phyloP scores from a whole-genome alignment of 2,329 filamentous ascomycete genomes.

The Microascus cirrosus region DNA sequence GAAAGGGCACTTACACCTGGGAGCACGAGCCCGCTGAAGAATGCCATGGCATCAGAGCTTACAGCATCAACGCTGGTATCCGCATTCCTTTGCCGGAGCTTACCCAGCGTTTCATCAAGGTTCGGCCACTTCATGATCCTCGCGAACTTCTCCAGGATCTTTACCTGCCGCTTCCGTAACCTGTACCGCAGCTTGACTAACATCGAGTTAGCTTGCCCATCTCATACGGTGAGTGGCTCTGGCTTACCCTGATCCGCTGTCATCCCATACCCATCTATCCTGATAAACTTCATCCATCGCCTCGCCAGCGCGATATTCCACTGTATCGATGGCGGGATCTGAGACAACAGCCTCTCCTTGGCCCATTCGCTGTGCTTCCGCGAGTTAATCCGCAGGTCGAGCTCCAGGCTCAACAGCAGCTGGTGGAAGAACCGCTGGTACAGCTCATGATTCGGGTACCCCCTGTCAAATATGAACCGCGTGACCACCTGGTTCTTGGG shows the following conservation, averaged over 20 bases:
- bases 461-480: constrained; percentile 56
- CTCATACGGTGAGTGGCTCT: background rate
- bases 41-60: constrained; percentile 64
- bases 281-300: constrained; percentile 60
- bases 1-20: constrained; percentile 45
- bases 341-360: constrained; percentile 51
- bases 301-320: constrained; percentile 66
- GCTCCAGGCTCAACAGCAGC: constrained; percentile 60
- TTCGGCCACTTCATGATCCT: constrained; percentile 70
- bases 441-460: constrained; percentile 39
- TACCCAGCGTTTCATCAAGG: constrained; percentile 49
- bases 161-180: constrained; percentile 56
- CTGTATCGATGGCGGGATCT: constrained; percentile 58
- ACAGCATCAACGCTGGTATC: constrained; percentile 47
- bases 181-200: constrained; percentile 51
- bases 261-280: constrained; percentile 48
- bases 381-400: constrained; percentile 59
- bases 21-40: constrained; percentile 63
- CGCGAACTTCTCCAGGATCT: constrained; percentile 57
- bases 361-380: constrained; percentile 48
- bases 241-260: constrained; percentile 36
- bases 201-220: background rate
- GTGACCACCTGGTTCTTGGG: constrained; percentile 63
- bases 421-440: constrained; percentile 66
- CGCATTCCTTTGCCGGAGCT: constrained; percentile 47